Evolutionary conservation across 306 rosid species (phyloP), one percentile per base, ranked within the genome.

Genomic region (Prunus armeniaca): DNA sequence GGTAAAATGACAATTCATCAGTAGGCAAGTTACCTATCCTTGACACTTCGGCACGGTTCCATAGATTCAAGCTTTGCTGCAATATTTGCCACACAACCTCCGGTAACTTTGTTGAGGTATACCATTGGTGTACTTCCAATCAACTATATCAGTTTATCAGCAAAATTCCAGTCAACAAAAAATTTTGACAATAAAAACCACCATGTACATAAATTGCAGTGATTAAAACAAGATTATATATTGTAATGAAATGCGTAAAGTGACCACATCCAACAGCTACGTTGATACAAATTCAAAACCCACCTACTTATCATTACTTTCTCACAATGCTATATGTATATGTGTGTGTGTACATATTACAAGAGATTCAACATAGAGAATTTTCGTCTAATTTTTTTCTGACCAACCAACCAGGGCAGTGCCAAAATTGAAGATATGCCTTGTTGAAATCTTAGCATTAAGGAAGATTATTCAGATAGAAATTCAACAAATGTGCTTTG

Each of bases 41-140:
- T 94, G 68, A 94, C 97, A 80, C 98, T 94, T 79, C 96, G 88
- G 77, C 98, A 94, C 24, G 97, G 98, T 78, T 90, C 88, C 98
- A 94, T 94, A 61, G 92, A 92, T 84, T 94, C 98, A n/a, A 94
- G 98, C 79, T 94, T 94, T 32, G 98, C 96, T 55, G 97, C 98
- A 89, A 94, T 56, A 20, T 88, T 90, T 45, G 95, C 97, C 67
- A 86, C 86, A 51, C 98, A 94, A 14, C 93, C 96, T 63, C 83
- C 90, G 0, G 93, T 84, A 73, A 92, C 93, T 72, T 88, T 90
- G 80, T 92, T 94, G 67, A 94, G 95, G 88, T 92, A 92, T n/a
- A 94, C 82, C 98, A 94, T 94, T 12, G 98, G 98, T 15, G 98
- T 94, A 43, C 90, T 88, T 27, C 98, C 98, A 67, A 92, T 90